Conservation (phyloP, 2,329 filamentous ascomycete genomes). For the Emmonsiellopsis sp. region DNA sequence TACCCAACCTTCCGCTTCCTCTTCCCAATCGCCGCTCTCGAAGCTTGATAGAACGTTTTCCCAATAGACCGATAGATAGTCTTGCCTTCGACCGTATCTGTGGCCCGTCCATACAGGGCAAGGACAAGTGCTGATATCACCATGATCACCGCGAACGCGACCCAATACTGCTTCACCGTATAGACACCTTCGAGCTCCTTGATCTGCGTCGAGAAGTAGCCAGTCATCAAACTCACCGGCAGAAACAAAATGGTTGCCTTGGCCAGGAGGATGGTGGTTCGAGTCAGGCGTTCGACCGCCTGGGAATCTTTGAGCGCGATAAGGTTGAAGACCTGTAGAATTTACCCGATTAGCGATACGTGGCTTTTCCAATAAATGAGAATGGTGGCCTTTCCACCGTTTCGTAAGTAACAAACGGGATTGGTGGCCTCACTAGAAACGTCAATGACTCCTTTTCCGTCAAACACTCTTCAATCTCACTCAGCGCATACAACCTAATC, state of each 20-base stretch:
- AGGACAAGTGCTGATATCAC: slow-evolving; percentile 50
- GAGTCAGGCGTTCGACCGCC: slow-evolving; percentile 61
- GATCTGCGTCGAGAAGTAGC: slow-evolving; percentile 63
- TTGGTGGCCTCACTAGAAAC: slow-evolving; percentile 46
- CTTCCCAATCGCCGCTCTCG: slow-evolving; percentile 14
- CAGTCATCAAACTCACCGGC: slow-evolving; percentile 65
- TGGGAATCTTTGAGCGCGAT: slow-evolving; percentile 67
- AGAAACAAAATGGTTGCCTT: slow-evolving; percentile 70
- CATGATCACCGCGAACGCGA: slow-evolving; percentile 56
- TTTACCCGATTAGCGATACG: slow-evolving; percentile 1
- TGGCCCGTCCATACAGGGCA: slow-evolving; percentile 49
- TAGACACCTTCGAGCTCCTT: slow-evolving; percentile 49
- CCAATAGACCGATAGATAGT: slow-evolving; percentile 41
- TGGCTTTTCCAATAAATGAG: too few relatives aligned
- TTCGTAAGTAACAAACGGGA: not conserved
- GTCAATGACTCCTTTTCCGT: slow-evolving; percentile 63
- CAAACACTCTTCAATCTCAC: slow-evolving; percentile 55
- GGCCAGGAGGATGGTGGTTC: slow-evolving; percentile 62
- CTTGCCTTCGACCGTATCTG: slow-evolving; percentile 48
- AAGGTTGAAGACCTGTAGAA: slow-evolving; percentile 61
- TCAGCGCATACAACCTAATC: slow-evolving; percentile 53
- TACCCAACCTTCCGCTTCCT: slow-evolving; percentile 15
- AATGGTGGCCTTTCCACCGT: too few relatives aligned
- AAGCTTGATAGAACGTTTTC: slow-evolving; percentile 26
- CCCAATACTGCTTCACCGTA: slow-evolving; percentile 57